A percentile compares a stretch with the other conserved stretches of the same genome.
phyloP scores from a whole-genome alignment of 352 stramenopile genomes.

The Phytophthora idaei region DNA sequence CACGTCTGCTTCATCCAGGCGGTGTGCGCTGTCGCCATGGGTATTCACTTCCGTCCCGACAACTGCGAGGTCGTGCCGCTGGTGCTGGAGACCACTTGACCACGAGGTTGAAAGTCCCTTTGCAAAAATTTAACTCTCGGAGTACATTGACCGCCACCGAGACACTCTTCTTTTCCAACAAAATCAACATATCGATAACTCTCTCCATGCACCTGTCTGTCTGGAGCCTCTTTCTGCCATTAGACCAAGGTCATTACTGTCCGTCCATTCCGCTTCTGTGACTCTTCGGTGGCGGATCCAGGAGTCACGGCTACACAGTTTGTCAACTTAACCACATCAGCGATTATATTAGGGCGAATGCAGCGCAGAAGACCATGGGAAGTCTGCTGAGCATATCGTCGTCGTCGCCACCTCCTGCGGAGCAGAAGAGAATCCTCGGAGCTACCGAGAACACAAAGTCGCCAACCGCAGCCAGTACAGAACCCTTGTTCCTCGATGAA shows the following conservation, averaged over 20 bases:
- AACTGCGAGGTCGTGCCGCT: conserved; percentile 50
- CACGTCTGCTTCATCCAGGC: conserved; percentile 74
- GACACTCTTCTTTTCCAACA: no score
- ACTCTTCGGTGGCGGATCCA: conserved; percentile 20
- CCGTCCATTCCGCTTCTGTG: conserved; percentile 21
- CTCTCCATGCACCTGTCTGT: not conserved
- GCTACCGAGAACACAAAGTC: conserved; percentile 1
- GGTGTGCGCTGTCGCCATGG: conserved; percentile 52
- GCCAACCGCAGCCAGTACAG: not conserved
- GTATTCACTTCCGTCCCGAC: conserved; percentile 33
- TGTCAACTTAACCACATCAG: not conserved
- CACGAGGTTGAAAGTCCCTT: not conserved
- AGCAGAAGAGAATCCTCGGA: conserved; percentile 18
- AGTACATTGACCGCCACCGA: not conserved
- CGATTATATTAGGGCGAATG: conserved; percentile 3
- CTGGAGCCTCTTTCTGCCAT: not conserved
- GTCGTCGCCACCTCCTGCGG: not conserved
- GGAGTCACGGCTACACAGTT: not conserved
- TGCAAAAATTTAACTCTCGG: not conserved
- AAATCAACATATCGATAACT: not conserved
- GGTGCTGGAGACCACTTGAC: conserved; percentile 12
- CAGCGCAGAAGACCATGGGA: conserved; percentile 24
- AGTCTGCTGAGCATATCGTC: conserved; percentile 18
- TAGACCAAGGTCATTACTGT: not conserved
- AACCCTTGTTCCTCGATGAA: conserved; percentile 60